phyloP scores from a whole-genome alignment of 495 filamentous ascomycete species.

The Penicillium longicatenatum region DNA sequence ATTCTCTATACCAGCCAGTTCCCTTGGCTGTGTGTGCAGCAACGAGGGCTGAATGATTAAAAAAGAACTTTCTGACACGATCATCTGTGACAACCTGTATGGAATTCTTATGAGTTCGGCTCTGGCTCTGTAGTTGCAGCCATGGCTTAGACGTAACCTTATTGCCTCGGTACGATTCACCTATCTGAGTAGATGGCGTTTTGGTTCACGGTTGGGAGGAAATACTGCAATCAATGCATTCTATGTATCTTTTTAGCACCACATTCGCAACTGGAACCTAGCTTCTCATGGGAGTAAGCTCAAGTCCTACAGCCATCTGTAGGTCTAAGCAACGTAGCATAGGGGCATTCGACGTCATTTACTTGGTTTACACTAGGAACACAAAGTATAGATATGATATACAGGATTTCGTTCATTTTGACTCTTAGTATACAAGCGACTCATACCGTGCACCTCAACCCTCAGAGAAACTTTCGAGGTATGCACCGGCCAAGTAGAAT shows the following conservation, averaged over 20 bases:
- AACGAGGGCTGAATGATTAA: slow-evolving; percentile 49
- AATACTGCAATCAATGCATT: background rate
- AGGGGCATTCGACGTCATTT: too few relatives aligned
- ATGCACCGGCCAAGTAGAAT: background rate
- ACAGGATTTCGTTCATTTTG: slow-evolving; percentile 22
- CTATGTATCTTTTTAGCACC: background rate
- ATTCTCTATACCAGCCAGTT: slow-evolving; percentile 47
- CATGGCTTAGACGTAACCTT: slow-evolving; percentile 1
- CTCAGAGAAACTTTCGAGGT: background rate
- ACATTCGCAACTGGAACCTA: background rate
- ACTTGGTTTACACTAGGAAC: background rate
- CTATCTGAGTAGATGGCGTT: background rate
- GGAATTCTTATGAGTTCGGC: background rate
- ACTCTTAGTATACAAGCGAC: slow-evolving; percentile 32
- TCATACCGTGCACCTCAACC: slow-evolving; percentile 13
- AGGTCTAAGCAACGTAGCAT: too few relatives aligned
- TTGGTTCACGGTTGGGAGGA: background rate
- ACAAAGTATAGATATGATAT: slow-evolving; percentile 11
- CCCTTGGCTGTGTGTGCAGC: slow-evolving; percentile 37
- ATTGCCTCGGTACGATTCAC: background rate
- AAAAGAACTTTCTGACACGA: slow-evolving; percentile 39
- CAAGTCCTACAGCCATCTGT: background rate
- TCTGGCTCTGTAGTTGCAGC: background rate
- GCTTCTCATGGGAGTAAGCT: background rate
- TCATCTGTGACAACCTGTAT: slow-evolving; percentile 13